Conservation (phyloP, 1,139 yeast genomes). For the Debaryomycetaceae sp. region DNA sequence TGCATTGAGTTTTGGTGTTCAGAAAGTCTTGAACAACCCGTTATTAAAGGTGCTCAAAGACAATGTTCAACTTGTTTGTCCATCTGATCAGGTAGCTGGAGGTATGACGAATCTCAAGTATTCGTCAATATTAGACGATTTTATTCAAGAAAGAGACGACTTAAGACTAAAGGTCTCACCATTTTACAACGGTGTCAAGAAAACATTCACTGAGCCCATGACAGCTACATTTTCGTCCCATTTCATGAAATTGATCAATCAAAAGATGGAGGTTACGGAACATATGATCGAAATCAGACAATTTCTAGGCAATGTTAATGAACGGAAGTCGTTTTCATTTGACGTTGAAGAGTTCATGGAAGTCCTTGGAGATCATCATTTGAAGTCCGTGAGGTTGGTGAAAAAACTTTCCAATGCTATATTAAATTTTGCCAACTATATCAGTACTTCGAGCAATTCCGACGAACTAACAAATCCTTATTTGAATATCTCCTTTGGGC, state of each 20-base stretch:
- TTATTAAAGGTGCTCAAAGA: slow-evolving; percentile 15
- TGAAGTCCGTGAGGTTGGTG: slow-evolving; percentile 43
- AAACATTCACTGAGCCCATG: slow-evolving; percentile 1
- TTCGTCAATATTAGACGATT: slow-evolving; percentile 12
- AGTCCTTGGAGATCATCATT: slow-evolving; percentile 42
- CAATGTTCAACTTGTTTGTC: slow-evolving; percentile 14
- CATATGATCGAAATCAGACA: slow-evolving; percentile 27
- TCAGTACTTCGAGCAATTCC: slow-evolving; percentile 14
- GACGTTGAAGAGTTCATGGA: slow-evolving; percentile 42
- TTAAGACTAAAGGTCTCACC: slow-evolving; percentile 7
- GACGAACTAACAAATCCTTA: slow-evolving; percentile 27
- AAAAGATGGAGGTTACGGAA: slow-evolving; percentile 27
- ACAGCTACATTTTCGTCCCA: slow-evolving; percentile 3
- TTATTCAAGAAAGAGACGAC: slow-evolving; percentile 14
- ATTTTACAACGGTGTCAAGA: background rate
- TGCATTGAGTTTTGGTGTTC: slow-evolving; percentile 56
- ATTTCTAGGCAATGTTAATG: slow-evolving; percentile 9
- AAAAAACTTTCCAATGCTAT: slow-evolving; percentile 41
- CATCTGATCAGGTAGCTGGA: slow-evolving; percentile 8
- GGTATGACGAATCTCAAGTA: slow-evolving; percentile 14
- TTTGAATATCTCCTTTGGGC: slow-evolving; percentile 32
- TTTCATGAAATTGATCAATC: slow-evolving; percentile 16
- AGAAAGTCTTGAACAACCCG: slow-evolving; percentile 24
- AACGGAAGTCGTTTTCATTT: slow-evolving; percentile 7
- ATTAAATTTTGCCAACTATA: slow-evolving; percentile 26